A percentile compares a stretch with the other conserved stretches of the same genome.
phyloP scores from a whole-genome alignment of 805 yeast species.

The Pichia cephalocereana region DNA sequence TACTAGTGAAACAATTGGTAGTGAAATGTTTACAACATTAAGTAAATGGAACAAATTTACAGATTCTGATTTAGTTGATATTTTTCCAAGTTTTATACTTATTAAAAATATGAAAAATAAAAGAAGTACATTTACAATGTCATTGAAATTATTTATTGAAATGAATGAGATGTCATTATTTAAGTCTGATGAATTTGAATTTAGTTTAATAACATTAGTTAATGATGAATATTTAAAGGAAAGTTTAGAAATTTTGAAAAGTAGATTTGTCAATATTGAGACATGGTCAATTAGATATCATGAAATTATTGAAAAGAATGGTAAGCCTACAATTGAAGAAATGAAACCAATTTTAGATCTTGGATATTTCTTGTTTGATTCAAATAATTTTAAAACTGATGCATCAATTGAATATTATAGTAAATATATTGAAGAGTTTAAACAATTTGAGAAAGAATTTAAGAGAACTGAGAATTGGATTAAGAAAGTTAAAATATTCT shows the following conservation, averaged over 20 bases:
- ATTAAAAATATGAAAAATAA: conserved; percentile 18
- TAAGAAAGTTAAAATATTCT: conserved; percentile 43
- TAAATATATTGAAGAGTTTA: conserved; percentile 15
- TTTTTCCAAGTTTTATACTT: conserved; percentile 47
- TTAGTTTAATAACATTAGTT: conserved; percentile 34
- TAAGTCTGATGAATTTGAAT: conserved; percentile 7
- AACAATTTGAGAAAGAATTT: conserved; percentile 32
- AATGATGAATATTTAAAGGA: conserved; percentile 44
- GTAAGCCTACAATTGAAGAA: conserved; percentile 38
- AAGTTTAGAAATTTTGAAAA: conserved; percentile 28
- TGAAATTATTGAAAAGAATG: conserved; percentile 29
- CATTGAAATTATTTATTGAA: conserved; percentile 25
- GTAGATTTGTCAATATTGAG: conserved; percentile 36
- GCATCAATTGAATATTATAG: conserved; percentile 1
- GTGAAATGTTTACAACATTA: conserved; percentile 8
- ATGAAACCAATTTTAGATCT: conserved; percentile 40
- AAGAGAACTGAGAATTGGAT: conserved; percentile 41
- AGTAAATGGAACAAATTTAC: conserved; percentile 33
- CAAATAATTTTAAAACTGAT: background rate
- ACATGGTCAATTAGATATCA: conserved; percentile 45
- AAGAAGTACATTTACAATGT: conserved; percentile 25
- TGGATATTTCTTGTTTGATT: conserved; percentile 40
- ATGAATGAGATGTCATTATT: conserved; percentile 4
- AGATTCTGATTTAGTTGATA: conserved; percentile 41
- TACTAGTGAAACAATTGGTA: conserved; percentile 4